Percentiles rank a stretch among this genome's conserved stretches.
phyloP scores from a whole-genome alignment of 768 basidiomycete species.

The Sistotremastrum suecicum region DNA sequence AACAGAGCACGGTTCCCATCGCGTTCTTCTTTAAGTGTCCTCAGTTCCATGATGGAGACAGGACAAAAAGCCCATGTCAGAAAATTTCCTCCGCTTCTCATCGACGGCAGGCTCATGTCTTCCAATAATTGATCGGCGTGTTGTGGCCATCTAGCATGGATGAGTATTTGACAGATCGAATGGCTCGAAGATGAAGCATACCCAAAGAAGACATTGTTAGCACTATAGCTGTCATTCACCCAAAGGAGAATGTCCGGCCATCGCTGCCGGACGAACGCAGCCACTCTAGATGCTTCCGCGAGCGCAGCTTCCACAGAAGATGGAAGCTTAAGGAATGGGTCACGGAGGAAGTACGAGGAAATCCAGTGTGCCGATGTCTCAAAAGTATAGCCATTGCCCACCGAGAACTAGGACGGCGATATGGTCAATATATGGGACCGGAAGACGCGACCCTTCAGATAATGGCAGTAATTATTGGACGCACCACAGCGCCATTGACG shows the following conservation, averaged over 20 bases:
- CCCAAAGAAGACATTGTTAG: constrained; percentile 36
- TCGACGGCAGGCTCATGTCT: constrained; percentile 39
- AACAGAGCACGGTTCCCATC: constrained; percentile 13
- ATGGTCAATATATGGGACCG: background rate
- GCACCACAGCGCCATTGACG: constrained; percentile 46
- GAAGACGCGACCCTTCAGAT: background rate
- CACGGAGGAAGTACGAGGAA: constrained; percentile 43
- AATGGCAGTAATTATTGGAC: constrained; percentile 7
- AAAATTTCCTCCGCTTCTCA: constrained; percentile 51
- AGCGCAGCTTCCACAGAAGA: constrained; percentile 31
- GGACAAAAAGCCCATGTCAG: constrained; percentile 49
- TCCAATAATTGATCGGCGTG: constrained; percentile 39
- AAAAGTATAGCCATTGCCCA: constrained; percentile 37
- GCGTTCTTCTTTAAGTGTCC: constrained; percentile 33
- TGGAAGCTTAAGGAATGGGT: constrained; percentile 34
- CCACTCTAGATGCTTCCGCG: constrained; percentile 25
- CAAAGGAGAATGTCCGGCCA: constrained; percentile 37
- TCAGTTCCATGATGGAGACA: constrained; percentile 34
- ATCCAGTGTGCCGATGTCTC: constrained; percentile 53
- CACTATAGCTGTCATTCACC: constrained; percentile 39
- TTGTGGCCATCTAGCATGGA: constrained; percentile 41
- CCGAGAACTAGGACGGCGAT: constrained; percentile 28
- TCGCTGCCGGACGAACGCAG: constrained; percentile 41
- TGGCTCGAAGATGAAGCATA: constrained; percentile 18
- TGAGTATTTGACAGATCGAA: background rate